Evolutionary conservation across 441 rosid genomes (phyloP), one percentile per base, ranked within the genome.

Genomic region (Macaranga tanarius): DNA sequence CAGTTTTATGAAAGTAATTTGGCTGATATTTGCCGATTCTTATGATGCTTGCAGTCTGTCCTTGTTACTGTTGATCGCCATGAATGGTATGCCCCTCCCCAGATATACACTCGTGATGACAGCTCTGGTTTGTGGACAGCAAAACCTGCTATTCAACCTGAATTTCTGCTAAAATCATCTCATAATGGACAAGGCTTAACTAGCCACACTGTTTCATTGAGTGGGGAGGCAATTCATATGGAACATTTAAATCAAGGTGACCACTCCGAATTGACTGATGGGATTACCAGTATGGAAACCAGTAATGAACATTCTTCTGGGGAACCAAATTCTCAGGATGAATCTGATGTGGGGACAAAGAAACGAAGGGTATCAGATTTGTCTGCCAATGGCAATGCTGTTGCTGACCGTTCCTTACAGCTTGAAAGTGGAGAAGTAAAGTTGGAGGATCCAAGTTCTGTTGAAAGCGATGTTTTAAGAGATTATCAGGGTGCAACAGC

Each of bases 41-140:
- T 70, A 42, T 68, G 67, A 70, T 88, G 81, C 73, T 72, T 86
- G 87, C 93, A 96, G 99, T 90, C 96, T 69, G 97, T 88, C 76
- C 75, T 96, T 76, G 95, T 96, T 65, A 93, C 98, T 17, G 81
- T 93, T 62, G 98, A 93, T 83, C 93, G 97, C 74, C 98, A 96
- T 81, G 99, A 93, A 80, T 96, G 99, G 99, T 93, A 93, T 78
- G 95, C 95, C 58, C 88, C 95, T 78, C 97, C 99, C 40, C 97
- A 86, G 80, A 86, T 88, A 83, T 96, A 92, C 77, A 89, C 90
- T 69, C 97, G 99, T 65, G 89, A 96, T 81, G 99, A 92, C 81
- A 81, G 90, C 75, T 80, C 93, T 50, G 98, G 99, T 72, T 79
- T 92, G 74, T 96, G 99, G 99, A 87, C 80, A 54, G 82, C 81